Percentiles rank a stretch among this genome's conserved stretches.
These are phyloP conservation scores for Citrullus amarus DNA, from an alignment of 306 rosid species.

Conservation along the genomic window DNA sequence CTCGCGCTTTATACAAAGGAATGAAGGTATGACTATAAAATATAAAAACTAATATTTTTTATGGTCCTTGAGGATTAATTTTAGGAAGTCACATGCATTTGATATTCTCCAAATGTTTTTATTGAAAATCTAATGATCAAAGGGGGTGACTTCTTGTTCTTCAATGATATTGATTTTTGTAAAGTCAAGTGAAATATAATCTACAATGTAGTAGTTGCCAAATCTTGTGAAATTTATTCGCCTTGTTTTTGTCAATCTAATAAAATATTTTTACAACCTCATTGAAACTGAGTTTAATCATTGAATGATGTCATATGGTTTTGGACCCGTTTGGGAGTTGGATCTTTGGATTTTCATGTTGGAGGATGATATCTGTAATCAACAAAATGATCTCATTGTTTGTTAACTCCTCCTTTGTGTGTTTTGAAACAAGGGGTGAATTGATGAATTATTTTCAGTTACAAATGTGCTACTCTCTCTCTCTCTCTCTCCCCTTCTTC, in stretches of 20 bases:
- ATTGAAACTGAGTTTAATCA: neutral
- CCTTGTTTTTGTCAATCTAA: neutral
- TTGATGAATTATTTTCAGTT: neutral
- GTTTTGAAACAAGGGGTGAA: conserved; percentile 7
- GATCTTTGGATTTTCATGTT: neutral
- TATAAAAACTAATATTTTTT: neutral
- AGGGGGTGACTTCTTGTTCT: neutral
- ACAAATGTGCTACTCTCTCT: neutral
- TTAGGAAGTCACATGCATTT: neutral
- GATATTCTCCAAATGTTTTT: neutral
- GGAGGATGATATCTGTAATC: neutral
- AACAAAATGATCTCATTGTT: neutral
- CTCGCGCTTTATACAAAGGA: conserved; percentile 97
- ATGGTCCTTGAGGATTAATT: neutral
- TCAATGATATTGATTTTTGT: neutral
- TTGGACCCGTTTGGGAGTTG: neutral
- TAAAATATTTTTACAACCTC: neutral
- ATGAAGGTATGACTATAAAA: conserved; percentile 63
- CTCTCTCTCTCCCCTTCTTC: too few relatives aligned
- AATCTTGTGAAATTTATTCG: neutral
- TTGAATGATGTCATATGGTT: neutral
- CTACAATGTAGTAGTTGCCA: neutral
- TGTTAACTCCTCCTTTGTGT: neutral
- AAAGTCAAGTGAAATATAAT: neutral
- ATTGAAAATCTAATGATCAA: neutral